Base-by-base conservation (phyloP, 2,329 filamentous ascomycete species). In the Chaetomiaceae sp. region DNA sequence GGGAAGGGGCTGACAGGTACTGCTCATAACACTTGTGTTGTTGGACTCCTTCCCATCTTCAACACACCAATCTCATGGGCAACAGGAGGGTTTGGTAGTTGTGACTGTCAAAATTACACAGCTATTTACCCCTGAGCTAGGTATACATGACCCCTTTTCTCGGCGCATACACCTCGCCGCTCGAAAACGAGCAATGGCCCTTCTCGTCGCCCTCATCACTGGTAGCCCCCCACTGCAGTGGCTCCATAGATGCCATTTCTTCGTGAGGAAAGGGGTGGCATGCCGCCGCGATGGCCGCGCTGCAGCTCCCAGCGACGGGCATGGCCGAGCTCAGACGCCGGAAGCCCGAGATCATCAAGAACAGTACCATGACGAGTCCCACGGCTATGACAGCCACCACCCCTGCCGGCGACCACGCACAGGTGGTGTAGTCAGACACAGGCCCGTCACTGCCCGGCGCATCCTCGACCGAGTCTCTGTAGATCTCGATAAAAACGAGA, bases 401-500 rank as follows among this genome's bases (percentile, higher is more conserved):
- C 7, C 45, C 45, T 7, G 30, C 25, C 14, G 45, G 45, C 7
- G 45, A 48, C 45, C 45, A 48, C 13, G 37, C 45, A 27, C 35
- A 48, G 13, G 37, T 48, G 25, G 37, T 40, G 14, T 40, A 23
- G 21, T 40, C 37, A 25, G 9, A 16, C 16, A 16, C 16, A 21
- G 25, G 6, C 25, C 6, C 10, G 25, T 27, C 19, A 4, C 9
- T 30, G 37, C n/a, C 30, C 1, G 19, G 9, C 13, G 14, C 30
- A 27, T 8, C 14, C 8, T 14, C 31, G 16, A 44, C 19, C 6
- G 13, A 45, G 17, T 25, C 30, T 6, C 27, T 17, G 27, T 48
- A 48, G 17, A 42, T 20, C 13, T 48, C 39, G 31, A 48, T 20
- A 30, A 69, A 48, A 6, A 48, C 69, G 0, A 75, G 55, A 58